phyloP scores from a whole-genome alignment of 331 rosid species.

The Pyracantha coccinea region DNA sequence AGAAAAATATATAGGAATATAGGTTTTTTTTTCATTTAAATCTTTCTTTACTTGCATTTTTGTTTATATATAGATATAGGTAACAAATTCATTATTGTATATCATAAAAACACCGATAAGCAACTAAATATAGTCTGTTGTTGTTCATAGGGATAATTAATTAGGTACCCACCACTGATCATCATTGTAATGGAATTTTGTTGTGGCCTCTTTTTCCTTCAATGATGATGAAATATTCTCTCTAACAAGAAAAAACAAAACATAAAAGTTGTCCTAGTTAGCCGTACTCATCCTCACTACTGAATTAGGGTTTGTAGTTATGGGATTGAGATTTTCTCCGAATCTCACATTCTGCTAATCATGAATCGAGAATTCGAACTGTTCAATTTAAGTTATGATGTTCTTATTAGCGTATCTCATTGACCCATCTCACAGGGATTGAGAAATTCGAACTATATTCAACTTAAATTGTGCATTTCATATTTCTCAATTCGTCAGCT shows the following conservation, averaged over 20 bases:
- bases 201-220: background rate
- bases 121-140: background rate
- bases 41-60: background rate
- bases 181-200: background rate
- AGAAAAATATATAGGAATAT: no score
- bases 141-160: background rate
- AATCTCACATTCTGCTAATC: no score
- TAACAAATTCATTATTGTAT: background rate
- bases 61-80: background rate
- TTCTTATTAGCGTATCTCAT: fast-evolving
- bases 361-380: no score
- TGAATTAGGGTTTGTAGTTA: background rate
- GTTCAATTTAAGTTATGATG: no score
- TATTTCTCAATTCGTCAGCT: no score
- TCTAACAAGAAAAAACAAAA: no score
- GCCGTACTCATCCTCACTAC: no score
- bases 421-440: no score
- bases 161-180: background rate
- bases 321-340: no score
- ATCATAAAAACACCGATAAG: background rate
- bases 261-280: no score
- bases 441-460: no score
- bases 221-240: background rate
- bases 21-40: background rate
- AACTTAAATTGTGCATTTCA: no score